Percentiles rank a stretch among this genome's conserved stretches.
Evolutionary conservation across 208 protist species (phyloP).

Genomic region (Porcisia hertigi): DNA sequence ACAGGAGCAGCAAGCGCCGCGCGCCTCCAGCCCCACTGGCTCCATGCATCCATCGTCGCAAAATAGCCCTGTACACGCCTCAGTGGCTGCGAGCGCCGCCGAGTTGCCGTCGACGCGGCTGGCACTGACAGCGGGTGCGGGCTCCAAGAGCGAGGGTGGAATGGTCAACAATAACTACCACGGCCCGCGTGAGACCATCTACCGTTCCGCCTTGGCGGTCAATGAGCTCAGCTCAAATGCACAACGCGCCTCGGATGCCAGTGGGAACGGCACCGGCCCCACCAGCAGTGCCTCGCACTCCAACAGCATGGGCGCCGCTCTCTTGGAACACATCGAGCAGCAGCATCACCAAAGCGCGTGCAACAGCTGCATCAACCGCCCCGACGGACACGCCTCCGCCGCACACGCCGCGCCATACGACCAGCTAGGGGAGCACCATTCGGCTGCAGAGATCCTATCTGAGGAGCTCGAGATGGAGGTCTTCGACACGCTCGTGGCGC

Average conservation of each 20-base stretch:
- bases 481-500: conserved; percentile 78
- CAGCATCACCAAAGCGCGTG: conserved; percentile 15
- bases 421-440: conserved; percentile 7
- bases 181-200: conserved; percentile 45
- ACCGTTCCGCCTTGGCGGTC: conserved; percentile 64
- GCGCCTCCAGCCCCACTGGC: neutral
- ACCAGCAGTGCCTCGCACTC: conserved; percentile 9
- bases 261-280: conserved; percentile 9
- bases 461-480: conserved; percentile 65
- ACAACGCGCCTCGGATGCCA: conserved; percentile 12
- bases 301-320: conserved; percentile 43
- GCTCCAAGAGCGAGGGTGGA: conserved; percentile 11
- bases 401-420: neutral
- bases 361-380: conserved; percentile 14
- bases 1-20: conserved; percentile 2
- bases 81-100: conserved; percentile 9
- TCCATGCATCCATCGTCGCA: conserved; percentile 16
- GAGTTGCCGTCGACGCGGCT: conserved; percentile 11
- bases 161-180: conserved; percentile 13
- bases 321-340: conserved; percentile 45
- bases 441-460: conserved; percentile 18
- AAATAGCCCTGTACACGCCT: conserved; percentile 8
- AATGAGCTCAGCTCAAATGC: conserved; percentile 45
- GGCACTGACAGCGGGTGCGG: conserved; percentile 15
- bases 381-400: neutral